Percentiles rank a stretch among this genome's conserved stretches.
Evolutionary conservation across 1,284 basidiomycete genomes (phyloP).

Genomic region (Stereum hirsutum): DNA sequence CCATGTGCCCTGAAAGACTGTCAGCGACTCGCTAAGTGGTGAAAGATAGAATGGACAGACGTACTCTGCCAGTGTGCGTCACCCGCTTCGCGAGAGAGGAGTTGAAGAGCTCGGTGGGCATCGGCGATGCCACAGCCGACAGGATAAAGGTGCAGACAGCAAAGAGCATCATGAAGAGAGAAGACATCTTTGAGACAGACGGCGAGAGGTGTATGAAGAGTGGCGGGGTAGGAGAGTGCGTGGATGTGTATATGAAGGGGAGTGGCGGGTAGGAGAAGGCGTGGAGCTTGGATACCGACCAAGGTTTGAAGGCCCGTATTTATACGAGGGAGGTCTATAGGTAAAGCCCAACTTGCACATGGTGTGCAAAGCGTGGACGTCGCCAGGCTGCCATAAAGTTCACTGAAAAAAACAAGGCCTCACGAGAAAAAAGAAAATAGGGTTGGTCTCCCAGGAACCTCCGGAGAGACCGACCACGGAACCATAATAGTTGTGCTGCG

Average conservation of each 20-base stretch:
- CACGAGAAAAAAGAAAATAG: no score
- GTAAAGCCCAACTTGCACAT: no score
- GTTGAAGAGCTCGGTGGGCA: slow-evolving; percentile 20
- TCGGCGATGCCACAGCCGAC: slow-evolving; percentile 35
- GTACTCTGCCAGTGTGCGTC: slow-evolving; percentile 36
- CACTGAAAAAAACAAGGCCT: no score
- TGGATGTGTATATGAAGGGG: background rate
- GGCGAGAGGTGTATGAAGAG: slow-evolving; percentile 1
- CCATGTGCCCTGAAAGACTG: slow-evolving; percentile 27
- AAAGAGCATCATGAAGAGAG: slow-evolving; percentile 30
- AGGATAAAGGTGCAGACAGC: slow-evolving; percentile 33
- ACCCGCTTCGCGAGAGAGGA: slow-evolving; percentile 34
- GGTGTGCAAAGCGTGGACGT: no score
- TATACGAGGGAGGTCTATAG: no score
- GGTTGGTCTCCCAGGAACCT: no score
- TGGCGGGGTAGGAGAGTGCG: slow-evolving; percentile 6
- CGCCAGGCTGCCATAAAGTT: no score
- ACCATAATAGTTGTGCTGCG: no score
- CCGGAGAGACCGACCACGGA: no score
- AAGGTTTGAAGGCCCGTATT: no score
- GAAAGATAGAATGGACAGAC: slow-evolving; percentile 14
- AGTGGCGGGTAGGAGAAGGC: background rate
- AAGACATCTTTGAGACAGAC: slow-evolving; percentile 25
- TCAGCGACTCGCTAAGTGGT: slow-evolving; percentile 3
- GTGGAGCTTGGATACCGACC: slow-evolving; percentile 2